Conservation (phyloP, 495 filamentous ascomycete genomes). For the Halenospora varia region DNA sequence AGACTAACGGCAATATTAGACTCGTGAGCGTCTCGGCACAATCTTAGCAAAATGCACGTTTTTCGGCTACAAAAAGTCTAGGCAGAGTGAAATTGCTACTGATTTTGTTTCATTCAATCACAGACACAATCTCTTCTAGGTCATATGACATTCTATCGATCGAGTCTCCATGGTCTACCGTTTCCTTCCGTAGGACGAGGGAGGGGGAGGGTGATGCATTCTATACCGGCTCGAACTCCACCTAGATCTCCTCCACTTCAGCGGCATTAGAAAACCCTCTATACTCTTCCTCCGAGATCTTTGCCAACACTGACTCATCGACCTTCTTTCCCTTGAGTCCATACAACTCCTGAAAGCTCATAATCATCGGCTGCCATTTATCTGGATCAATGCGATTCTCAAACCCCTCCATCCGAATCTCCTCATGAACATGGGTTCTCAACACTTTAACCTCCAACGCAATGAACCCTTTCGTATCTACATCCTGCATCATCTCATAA, state of each 20-base stretch:
- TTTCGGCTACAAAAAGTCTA: no score
- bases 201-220: no score
- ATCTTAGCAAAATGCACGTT: no score
- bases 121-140: no score
- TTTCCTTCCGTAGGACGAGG: no score
- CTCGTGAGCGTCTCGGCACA: no score
- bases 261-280: conserved; percentile 27
- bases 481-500: conserved; percentile 31
- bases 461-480: conserved; percentile 23
- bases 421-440: conserved; percentile 25
- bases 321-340: conserved; percentile 29
- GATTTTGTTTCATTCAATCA: no score
- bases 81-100: no score
- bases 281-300: conserved; percentile 35
- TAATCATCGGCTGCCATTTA: conserved; percentile 38
- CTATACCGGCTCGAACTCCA: no score
- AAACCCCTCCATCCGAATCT: conserved; percentile 30
- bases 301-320: conserved; percentile 26
- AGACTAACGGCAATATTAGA: no score
- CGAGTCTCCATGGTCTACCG: no score
- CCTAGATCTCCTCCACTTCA: conserved; percentile 14
- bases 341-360: conserved; percentile 40
- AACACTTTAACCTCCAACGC: conserved; percentile 33
- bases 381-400: conserved; percentile 39
- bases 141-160: no score